Conservation (phyloP, 2,329 filamentous ascomycete genomes). For the Sporothrix globosa region DNA sequence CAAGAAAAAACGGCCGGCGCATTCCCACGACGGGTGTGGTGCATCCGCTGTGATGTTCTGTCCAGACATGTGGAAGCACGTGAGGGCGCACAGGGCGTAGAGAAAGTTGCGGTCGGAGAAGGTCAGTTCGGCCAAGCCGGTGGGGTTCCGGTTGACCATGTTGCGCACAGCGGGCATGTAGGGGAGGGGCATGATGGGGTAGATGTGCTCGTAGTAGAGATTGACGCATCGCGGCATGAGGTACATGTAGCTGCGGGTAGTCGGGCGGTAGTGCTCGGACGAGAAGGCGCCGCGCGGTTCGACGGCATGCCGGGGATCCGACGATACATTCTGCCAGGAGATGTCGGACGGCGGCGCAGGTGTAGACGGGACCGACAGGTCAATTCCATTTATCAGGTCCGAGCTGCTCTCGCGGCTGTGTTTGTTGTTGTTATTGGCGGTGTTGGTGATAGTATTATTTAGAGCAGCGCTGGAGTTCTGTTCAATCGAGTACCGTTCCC, state of each 20-base stretch:
- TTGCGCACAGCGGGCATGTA: constrained; percentile 59
- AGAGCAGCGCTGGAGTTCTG: background rate
- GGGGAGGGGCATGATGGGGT: constrained; percentile 65
- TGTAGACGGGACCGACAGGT: constrained; percentile 35
- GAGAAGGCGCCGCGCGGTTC: constrained; percentile 47
- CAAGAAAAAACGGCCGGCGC: constrained; percentile 58
- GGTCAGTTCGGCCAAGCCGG: constrained; percentile 45
- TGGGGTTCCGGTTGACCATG: constrained; percentile 50
- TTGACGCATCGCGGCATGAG: constrained; percentile 61
- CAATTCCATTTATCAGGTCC: constrained; percentile 36
- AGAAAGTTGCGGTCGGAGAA: constrained; percentile 50
- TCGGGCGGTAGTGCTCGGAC: constrained; percentile 50
- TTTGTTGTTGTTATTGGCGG: constrained; percentile 36
- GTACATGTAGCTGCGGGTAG: constrained; percentile 49
- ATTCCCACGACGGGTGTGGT: constrained; percentile 50
- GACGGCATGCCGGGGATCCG: constrained; percentile 42
- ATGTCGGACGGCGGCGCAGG: constrained; percentile 38
- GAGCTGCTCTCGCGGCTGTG: constrained; percentile 48
- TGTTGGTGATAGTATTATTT: background rate
- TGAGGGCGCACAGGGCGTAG: constrained; percentile 62
- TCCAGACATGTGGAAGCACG: constrained; percentile 55
- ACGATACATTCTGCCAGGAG: constrained; percentile 42
- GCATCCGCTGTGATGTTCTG: constrained; percentile 47
- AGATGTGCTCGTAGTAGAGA: constrained; percentile 64
- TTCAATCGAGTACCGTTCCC: constrained; percentile 48